Conservation (phyloP, 805 yeast species). For the Starmerella potacharoeniae region DNA sequence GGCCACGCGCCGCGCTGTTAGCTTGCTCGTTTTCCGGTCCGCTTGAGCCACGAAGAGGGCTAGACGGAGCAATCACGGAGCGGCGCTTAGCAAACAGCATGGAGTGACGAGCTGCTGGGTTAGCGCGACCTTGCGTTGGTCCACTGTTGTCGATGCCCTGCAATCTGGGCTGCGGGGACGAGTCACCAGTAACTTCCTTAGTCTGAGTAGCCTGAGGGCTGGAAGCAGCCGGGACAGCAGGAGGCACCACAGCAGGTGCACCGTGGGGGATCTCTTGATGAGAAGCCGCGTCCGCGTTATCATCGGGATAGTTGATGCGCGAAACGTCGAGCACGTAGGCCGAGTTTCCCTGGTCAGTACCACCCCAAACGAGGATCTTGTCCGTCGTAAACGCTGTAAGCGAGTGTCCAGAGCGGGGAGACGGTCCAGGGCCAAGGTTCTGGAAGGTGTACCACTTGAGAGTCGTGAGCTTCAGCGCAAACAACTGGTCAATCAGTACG, state of each 20-base stretch:
- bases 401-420: constrained; percentile 86
- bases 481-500: constrained; percentile 50
- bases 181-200: not conserved
- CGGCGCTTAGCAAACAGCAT: constrained; percentile 22
- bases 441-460: constrained; percentile 62
- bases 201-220: not conserved
- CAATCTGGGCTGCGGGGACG: not conserved
- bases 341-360: constrained; percentile 48
- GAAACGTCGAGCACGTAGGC: constrained; percentile 53
- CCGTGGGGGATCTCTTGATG: not conserved
- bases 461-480: constrained; percentile 64
- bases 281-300: constrained; percentile 7
- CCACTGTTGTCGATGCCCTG: constrained; percentile 15
- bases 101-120: constrained; percentile 24
- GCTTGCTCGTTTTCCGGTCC: not conserved
- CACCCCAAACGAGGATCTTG: constrained; percentile 79
- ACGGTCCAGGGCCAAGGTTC: constrained; percentile 47
- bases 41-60: constrained; percentile 8
- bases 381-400: constrained; percentile 59
- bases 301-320: constrained; percentile 35
- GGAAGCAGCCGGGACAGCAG: not conserved
- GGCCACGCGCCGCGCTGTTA: not conserved
- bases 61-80: constrained; percentile 16
- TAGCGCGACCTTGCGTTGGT: constrained; percentile 21
- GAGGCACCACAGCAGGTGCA: not conserved